These are phyloP conservation scores for Camelina hispida DNA, from an alignment of 345 rosid species.

Conservation along the genomic window DNA sequence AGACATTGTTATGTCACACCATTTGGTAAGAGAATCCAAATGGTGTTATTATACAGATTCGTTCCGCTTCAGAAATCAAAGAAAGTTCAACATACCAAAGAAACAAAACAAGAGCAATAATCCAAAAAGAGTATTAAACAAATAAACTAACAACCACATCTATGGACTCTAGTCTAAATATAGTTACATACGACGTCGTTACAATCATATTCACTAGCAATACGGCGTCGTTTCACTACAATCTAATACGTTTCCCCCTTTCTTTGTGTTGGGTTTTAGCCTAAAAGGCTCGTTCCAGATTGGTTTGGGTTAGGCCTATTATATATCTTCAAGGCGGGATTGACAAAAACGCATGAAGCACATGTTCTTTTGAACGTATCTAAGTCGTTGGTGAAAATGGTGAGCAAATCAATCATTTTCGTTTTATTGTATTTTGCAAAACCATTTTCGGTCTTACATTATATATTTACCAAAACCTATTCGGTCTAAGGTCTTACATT, in stretches of 20 bases:
- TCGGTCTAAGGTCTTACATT: too few relatives aligned
- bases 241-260: background rate
- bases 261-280: background rate
- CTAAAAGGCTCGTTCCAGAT: background rate
- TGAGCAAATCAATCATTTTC: background rate
- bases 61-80: conserved; percentile 6
- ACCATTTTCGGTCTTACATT: background rate
- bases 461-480: background rate
- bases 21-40: conserved; percentile 5
- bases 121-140: background rate
- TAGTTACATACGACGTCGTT: too few relatives aligned
- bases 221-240: too few relatives aligned
- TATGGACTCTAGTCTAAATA: too few relatives aligned
- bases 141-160: background rate
- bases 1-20: background rate
- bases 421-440: background rate
- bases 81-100: conserved; percentile 1
- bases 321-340: background rate
- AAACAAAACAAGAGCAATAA: background rate
- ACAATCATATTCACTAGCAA: too few relatives aligned
- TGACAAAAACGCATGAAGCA: conserved; percentile 4
- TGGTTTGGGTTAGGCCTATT: background rate
- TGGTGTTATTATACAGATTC: background rate
- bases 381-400: background rate
- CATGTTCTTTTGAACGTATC: background rate